Evolutionary conservation across 192 early-diverging fungal species (phyloP).

Genomic region (Rhizophagus prolifer): DNA sequence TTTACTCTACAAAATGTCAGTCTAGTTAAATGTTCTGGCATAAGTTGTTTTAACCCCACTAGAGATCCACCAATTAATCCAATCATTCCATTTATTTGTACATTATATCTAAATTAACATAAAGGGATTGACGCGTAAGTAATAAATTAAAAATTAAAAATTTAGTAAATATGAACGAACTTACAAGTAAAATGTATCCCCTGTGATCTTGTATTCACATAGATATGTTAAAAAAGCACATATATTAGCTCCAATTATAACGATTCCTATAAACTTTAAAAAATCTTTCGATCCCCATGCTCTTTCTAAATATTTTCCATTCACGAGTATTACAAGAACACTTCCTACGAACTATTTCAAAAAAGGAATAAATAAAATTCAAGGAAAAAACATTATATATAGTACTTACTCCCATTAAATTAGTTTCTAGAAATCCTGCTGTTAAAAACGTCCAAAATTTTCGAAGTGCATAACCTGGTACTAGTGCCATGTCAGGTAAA

Average conservation of each 20-base stretch:
- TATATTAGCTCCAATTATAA: slow-evolving; percentile 51
- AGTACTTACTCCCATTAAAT: slow-evolving; percentile 44
- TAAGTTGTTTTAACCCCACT: slow-evolving; percentile 85
- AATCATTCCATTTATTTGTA: slow-evolving; percentile 70
- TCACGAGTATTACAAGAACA: slow-evolving; percentile 41
- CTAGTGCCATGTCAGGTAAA: slow-evolving; percentile 35
- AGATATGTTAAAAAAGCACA: slow-evolving; percentile 57
- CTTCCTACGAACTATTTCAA: slow-evolving; percentile 44
- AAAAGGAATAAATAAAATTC: neutral
- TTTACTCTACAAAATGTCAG: slow-evolving; percentile 68
- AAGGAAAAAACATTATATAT: neutral
- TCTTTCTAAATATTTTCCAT: slow-evolving; percentile 81
- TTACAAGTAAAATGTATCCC: slow-evolving; percentile 61
- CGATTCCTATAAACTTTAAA: slow-evolving; percentile 64
- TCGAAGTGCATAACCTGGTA: slow-evolving; percentile 37
- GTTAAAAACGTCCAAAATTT: slow-evolving; percentile 62
- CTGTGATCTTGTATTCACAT: slow-evolving; percentile 55
- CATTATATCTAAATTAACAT: slow-evolving; percentile 45
- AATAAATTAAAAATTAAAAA: slow-evolving; percentile 15
- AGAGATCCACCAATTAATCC: slow-evolving; percentile 72
- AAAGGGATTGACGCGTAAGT: slow-evolving; percentile 8
- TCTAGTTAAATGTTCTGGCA: slow-evolving; percentile 82
- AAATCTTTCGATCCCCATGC: slow-evolving; percentile 81
- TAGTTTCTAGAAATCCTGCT: slow-evolving; percentile 57
- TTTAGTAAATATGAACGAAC: slow-evolving; percentile 25